Conservation (phyloP, 345 rosid species). For the Passiflora organensis region DNA sequence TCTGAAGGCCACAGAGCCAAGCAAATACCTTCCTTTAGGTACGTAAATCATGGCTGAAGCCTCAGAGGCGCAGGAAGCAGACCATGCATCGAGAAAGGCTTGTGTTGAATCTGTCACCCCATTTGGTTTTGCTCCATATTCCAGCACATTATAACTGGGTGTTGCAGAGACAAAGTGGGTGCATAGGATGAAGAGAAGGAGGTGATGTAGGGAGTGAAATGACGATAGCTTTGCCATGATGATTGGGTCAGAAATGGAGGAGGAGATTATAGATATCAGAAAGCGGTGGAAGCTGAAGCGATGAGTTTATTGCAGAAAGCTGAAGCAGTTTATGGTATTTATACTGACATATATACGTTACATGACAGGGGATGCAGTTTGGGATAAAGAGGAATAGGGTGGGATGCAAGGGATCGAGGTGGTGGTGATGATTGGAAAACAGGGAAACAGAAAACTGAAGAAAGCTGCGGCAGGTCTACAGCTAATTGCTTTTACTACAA, state of each 20-base stretch:
- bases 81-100: conserved; percentile 7
- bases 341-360: no score
- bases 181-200: background rate
- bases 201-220: background rate
- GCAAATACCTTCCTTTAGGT: conserved; percentile 10
- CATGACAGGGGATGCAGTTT: no score
- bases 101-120: conserved; percentile 1
- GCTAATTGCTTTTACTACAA: no score
- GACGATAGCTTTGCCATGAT: no score
- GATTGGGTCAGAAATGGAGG: no score
- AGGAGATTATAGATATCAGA: no score
- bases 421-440: no score
- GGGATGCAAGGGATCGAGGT: no score
- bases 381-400: no score
- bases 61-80: conserved; percentile 8
- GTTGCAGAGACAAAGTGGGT: background rate
- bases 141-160: conserved; percentile 1
- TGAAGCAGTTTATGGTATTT: background rate
- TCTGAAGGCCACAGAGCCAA: background rate
- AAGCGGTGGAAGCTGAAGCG: background rate
- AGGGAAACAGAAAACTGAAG: no score
- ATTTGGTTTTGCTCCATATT: conserved; percentile 8
- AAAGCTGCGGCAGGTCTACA: no score
- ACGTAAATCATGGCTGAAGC: conserved; percentile 1
- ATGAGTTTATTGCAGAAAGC: background rate